These are phyloP conservation scores for Salix purpurea DNA, from an alignment of 345 rosid species.

Conservation along the genomic window DNA sequence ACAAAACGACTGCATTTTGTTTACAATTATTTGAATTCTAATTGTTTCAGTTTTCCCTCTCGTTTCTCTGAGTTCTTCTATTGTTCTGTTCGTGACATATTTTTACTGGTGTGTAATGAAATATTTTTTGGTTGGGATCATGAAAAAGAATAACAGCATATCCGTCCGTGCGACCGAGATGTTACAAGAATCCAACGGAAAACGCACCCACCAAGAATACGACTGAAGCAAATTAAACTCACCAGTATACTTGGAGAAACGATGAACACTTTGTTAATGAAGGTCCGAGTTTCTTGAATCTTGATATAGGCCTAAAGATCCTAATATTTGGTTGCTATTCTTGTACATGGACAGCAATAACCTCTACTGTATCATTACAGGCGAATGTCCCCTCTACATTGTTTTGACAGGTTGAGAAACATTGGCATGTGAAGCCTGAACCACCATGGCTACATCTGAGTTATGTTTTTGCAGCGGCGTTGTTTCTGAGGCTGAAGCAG, in stretches of 20 bases:
- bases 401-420: slow-evolving; percentile 14
- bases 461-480: slow-evolving; percentile 36
- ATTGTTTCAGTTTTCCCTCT: too few relatives aligned
- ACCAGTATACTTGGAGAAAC: background rate
- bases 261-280: background rate
- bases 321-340: background rate
- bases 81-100: too few relatives aligned
- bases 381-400: background rate
- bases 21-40: too few relatives aligned
- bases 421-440: slow-evolving; percentile 6
- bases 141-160: too few relatives aligned
- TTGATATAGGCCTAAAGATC: background rate
- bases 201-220: too few relatives aligned
- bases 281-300: background rate
- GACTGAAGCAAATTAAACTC: too few relatives aligned
- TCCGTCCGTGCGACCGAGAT: too few relatives aligned
- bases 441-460: background rate
- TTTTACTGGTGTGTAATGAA: too few relatives aligned
- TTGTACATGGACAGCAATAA: background rate
- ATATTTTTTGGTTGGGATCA: too few relatives aligned
- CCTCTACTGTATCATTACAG: background rate
- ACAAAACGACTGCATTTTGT: too few relatives aligned
- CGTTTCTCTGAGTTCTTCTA: too few relatives aligned
- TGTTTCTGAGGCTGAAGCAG: slow-evolving; percentile 21
- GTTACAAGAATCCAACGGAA: too few relatives aligned